These are phyloP conservation scores for Wickerhamomyces chaumierensis DNA, from an alignment of 805 yeast species.

Conservation along the genomic window DNA sequence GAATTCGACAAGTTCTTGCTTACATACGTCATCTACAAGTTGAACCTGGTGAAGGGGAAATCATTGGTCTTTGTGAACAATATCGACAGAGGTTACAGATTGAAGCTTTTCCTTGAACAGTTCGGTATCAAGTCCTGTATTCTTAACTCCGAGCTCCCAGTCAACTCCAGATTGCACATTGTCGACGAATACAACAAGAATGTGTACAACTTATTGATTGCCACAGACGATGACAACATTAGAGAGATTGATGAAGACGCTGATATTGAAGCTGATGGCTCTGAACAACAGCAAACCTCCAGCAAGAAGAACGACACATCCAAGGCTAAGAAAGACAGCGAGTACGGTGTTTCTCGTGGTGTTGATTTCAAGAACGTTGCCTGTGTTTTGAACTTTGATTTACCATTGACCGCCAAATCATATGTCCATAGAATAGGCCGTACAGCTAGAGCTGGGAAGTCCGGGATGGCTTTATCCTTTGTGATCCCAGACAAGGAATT, in stretches of 20 bases:
- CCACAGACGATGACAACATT: constrained; percentile 78
- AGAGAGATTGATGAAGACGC: constrained; percentile 34
- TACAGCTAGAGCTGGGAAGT: constrained; percentile 94
- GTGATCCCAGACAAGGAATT: constrained; percentile 74
- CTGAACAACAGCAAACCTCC: constrained; percentile 7
- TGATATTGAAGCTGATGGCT: constrained; percentile 2
- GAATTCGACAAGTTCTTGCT: constrained; percentile 89
- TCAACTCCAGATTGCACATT: constrained; percentile 86
- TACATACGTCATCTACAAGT: constrained; percentile 84
- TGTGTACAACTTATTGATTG: constrained; percentile 77
- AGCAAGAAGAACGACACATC: constrained; percentile 16
- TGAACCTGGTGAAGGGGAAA: constrained; percentile 82
- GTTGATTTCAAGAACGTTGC: constrained; percentile 94
- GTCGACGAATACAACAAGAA: constrained; percentile 92
- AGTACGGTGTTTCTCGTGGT: constrained; percentile 93
- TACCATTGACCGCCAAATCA: constrained; percentile 81
- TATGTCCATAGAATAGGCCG: constrained; percentile 93
- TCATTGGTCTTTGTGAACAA: constrained; percentile 84
- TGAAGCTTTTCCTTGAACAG: constrained; percentile 84
- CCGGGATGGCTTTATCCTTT: constrained; percentile 91
- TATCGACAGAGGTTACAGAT: constrained; percentile 89
- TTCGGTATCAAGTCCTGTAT: constrained; percentile 87
- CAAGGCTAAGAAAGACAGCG: constrained; percentile 43
- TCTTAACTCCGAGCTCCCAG: constrained; percentile 84
- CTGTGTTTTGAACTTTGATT: constrained; percentile 89